phyloP scores from a whole-genome alignment of 108 stramenopile species.

The Pelagomonas calceolata region DNA sequence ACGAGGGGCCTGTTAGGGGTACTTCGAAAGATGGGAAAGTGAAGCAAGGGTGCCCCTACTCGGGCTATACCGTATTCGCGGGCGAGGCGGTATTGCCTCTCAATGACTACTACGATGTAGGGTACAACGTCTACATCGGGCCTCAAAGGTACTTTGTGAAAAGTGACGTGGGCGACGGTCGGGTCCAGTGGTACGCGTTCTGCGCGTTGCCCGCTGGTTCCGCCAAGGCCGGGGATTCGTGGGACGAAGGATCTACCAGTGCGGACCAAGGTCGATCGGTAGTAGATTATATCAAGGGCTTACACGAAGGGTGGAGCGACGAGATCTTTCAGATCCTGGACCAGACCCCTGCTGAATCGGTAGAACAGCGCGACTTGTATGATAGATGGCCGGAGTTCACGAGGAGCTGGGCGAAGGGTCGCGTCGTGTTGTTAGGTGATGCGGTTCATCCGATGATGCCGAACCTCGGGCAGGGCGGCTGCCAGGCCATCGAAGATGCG shows the following conservation, averaged over 20 bases:
- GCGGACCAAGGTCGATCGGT: slow-evolving; percentile 63
- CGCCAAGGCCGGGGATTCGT: slow-evolving; percentile 71
- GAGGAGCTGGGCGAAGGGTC: slow-evolving; percentile 81
- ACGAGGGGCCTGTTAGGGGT: slow-evolving; percentile 35
- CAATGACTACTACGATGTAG: slow-evolving; percentile 82
- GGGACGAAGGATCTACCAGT: slow-evolving; percentile 61
- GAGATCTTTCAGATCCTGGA: slow-evolving; percentile 85
- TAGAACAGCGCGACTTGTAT: slow-evolving; percentile 92
- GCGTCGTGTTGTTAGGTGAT: slow-evolving; percentile 84
- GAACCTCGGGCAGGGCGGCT: slow-evolving; percentile 86
- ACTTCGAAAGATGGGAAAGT: slow-evolving; percentile 10
- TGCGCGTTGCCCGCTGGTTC: slow-evolving; percentile 89
- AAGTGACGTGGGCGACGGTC: slow-evolving; percentile 82
- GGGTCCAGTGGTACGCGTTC: slow-evolving; percentile 96
- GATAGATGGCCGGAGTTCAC: slow-evolving; percentile 72
- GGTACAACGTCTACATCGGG: slow-evolving; percentile 90
- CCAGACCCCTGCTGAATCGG: slow-evolving; percentile 69
- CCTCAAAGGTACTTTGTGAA: slow-evolving; percentile 93
- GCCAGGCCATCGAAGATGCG: slow-evolving; percentile 92
- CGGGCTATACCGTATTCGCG: slow-evolving; percentile 93
- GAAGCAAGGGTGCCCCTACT: slow-evolving; percentile 76
- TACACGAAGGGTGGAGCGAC: slow-evolving; percentile 82
- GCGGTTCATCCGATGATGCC: slow-evolving; percentile 96
- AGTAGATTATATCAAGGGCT: slow-evolving; percentile 75
- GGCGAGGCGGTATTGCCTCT: slow-evolving; percentile 78